Evolutionary conservation across 345 rosid species (phyloP).

Genomic region (Eucalyptus cloeziana): DNA sequence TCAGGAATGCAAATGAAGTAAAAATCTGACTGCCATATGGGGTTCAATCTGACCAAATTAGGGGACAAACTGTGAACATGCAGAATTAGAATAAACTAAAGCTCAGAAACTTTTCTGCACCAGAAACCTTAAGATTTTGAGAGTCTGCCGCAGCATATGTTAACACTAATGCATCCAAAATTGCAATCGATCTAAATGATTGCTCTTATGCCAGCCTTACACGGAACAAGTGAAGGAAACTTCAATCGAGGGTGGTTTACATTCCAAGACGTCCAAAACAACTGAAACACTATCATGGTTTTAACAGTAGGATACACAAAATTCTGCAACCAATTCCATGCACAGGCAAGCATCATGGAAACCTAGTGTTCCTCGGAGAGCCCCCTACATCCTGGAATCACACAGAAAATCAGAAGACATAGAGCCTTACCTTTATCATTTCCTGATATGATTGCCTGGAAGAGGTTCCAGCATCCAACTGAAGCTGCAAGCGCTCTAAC

Average conservation of each 20-base stretch:
- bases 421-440: conserved; percentile 13
- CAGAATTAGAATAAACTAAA: not conserved
- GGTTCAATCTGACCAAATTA: not conserved
- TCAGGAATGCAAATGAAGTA: not conserved
- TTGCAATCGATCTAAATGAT: not conserved
- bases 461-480: conserved; percentile 22
- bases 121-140: not conserved
- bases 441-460: conserved; percentile 1
- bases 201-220: not conserved
- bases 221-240: not conserved
- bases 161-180: not conserved
- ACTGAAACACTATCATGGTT: not conserved
- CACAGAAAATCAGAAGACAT: not conserved
- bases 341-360: not conserved
- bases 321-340: not conserved
- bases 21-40: not conserved
- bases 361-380: not conserved
- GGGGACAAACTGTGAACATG: not conserved
- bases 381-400: not conserved
- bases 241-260: not conserved
- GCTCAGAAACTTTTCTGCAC: not conserved
- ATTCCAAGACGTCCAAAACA: not conserved
- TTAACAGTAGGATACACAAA: not conserved
- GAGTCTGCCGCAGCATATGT: not conserved
- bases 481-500: conserved; percentile 45